These are phyloP conservation scores for Centaurea solstitialis DNA, from an alignment of 129 eudicot species.

Conservation along the genomic window DNA sequence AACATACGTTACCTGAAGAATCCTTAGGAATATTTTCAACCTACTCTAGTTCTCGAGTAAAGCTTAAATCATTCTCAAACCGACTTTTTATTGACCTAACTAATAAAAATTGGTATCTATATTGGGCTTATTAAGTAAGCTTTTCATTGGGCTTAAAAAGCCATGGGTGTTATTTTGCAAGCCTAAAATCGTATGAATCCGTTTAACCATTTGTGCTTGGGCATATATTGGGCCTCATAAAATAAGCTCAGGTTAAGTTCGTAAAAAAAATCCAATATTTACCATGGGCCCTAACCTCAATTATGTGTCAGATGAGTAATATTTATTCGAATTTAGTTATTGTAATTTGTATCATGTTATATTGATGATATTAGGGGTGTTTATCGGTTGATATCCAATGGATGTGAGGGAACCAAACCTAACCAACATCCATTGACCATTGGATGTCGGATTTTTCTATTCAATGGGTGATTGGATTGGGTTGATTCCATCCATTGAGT, in stretches of 20 bases:
- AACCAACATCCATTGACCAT: too few species aligned
- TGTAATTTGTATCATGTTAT: background rate
- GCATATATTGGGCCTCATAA: background rate
- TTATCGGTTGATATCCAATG: too few species aligned
- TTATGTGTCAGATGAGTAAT: background rate
- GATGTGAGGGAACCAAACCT: too few species aligned
- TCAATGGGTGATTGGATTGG: too few species aligned
- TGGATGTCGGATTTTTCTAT: too few species aligned
- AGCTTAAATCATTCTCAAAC: background rate
- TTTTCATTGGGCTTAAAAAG: background rate
- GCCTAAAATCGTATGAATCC: background rate
- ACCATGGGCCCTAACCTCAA: background rate
- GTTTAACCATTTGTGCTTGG: background rate
- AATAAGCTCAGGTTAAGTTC: background rate
- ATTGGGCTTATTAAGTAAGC: background rate
- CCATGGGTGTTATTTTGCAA: background rate
- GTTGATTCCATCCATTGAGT: too few species aligned
- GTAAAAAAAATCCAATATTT: background rate
- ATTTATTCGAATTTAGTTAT: too few species aligned
- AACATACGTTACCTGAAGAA: background rate
- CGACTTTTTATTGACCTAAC: background rate
- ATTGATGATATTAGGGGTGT: background rate
- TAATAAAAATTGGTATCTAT: background rate
- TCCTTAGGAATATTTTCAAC: background rate
- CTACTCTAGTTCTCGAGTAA: background rate